Conservation (phyloP, 805 yeast species). For the Metschnikowia peoriensis region DNA sequence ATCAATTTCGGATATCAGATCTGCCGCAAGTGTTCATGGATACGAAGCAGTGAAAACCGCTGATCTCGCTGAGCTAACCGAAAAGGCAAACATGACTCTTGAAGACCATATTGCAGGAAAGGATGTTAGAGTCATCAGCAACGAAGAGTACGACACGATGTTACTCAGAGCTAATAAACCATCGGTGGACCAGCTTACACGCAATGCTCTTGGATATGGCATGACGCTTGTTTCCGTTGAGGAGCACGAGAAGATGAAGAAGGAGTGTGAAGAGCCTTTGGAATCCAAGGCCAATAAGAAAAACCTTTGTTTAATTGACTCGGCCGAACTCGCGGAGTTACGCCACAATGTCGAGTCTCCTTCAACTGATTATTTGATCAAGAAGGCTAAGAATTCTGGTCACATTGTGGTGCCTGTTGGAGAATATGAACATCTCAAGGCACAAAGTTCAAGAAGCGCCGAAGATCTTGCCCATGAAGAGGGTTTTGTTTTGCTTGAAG, state of each 20-base stretch:
- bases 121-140: constrained; percentile 8
- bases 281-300: constrained; percentile 8
- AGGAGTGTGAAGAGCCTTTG: constrained; percentile 4
- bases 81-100: constrained; percentile 13
- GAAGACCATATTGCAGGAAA: constrained; percentile 16
- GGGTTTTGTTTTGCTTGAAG: constrained; percentile 5
- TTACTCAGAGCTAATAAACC: constrained; percentile 22
- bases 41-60: constrained; percentile 4
- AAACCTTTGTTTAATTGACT: constrained; percentile 4
- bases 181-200: constrained; percentile 24
- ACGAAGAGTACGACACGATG: constrained; percentile 24
- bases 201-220: constrained; percentile 28
- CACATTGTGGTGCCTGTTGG: constrained; percentile 2
- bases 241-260: constrained; percentile 20
- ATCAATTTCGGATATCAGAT: constrained; percentile 4
- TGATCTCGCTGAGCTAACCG: constrained; percentile 7
- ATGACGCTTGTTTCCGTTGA: constrained; percentile 27
- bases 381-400: constrained; percentile 1
- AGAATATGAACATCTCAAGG: constrained; percentile 8
- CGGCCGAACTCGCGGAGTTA: constrained; percentile 5
- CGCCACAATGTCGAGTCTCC: constrained; percentile 5
- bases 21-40: constrained; percentile 12
- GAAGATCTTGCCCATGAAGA: constrained; percentile 4
- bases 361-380: background rate
- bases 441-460: background rate